phyloP scores from a whole-genome alignment of 352 stramenopile species.

The Globisporangium viniferum region DNA sequence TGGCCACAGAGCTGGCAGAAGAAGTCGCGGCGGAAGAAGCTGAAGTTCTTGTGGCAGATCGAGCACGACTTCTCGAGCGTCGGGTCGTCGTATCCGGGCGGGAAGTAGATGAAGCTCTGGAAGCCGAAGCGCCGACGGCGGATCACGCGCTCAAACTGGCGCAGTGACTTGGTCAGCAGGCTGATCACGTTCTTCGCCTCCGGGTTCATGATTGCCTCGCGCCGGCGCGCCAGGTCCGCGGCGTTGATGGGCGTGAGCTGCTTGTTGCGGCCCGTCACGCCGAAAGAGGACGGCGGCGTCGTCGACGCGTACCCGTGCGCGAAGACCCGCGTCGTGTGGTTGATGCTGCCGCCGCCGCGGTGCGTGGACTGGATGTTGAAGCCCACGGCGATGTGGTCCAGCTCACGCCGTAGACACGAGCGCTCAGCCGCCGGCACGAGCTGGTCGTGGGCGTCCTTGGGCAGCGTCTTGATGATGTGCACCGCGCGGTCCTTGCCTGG shows the following conservation, averaged over 20 bases:
- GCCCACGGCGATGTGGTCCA: constrained; percentile 60
- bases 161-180: constrained; percentile 48
- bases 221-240: constrained; percentile 32
- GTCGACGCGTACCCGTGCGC: constrained; percentile 59
- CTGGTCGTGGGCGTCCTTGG: constrained; percentile 51
- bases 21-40: constrained; percentile 42
- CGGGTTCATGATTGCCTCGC: constrained; percentile 49
- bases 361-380: constrained; percentile 55
- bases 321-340: constrained; percentile 44
- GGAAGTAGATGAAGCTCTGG: constrained; percentile 67
- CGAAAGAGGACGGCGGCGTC: constrained; percentile 33
- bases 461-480: constrained; percentile 65
- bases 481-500: constrained; percentile 38
- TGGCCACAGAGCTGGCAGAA: constrained; percentile 57
- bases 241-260: constrained; percentile 10
- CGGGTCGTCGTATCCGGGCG: constrained; percentile 28
- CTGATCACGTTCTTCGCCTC: constrained; percentile 62
- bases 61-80: constrained; percentile 28
- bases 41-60: constrained; percentile 48
- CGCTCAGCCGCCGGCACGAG: constrained; percentile 45
- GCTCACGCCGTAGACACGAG: constrained; percentile 41
- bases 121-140: constrained; percentile 61
- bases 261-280: constrained; percentile 12
- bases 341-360: constrained; percentile 24
- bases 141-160: constrained; percentile 65